Base-by-base conservation (phyloP, 2,329 filamentous ascomycete species). In the Neospermospora avenae region DNA sequence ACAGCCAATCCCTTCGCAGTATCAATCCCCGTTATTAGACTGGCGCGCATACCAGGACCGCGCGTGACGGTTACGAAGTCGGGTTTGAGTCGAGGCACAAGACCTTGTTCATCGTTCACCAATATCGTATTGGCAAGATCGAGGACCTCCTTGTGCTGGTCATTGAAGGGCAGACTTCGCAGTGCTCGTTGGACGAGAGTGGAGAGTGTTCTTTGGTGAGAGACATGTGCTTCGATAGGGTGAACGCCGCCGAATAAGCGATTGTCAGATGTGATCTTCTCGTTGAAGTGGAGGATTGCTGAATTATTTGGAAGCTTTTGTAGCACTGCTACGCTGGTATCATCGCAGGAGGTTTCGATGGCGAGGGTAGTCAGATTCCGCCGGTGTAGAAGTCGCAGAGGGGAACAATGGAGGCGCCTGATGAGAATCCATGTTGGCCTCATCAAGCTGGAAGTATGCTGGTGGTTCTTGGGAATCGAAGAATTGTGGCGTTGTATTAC, bases 61-160 rank as follows among this genome's bases (percentile, higher is more conserved):
- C 93, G 83, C 6, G 95, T 98, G 16, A 90, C 93, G 6, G 90
- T 85, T n/a, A 99, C 81, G 64, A 97, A 89, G 75, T 97, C 90
- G 0, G 91, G 91, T 44, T 82, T 80, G 64, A 74, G 74, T 53
- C 76, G 77, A 11, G 67, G 54, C 24, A 49, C 34, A 13, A 22
- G 48, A 1, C 70, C 73, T 60, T 71, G 20, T 48, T 49, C 31
- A 2, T 42, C 55, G 2, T 52, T 18, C 22, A 68, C 35, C 3
- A 61, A 25, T 16, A 68, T 14, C 25, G 57, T 54, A 28, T 67
- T 62, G 48, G 37, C 16, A 59, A 39, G 37, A 42, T 77, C n/a
- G n/a, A n/a, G n/a, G n/a, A n/a, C n/a, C n/a, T n/a, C n/a, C 37
- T 52, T 53, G 28, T 20, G 53, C 10, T 53, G 51, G 13, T 59